These are phyloP conservation scores for Penicillium thymicola DNA, from an alignment of 2,329 filamentous ascomycete genomes.

Conservation along the genomic window DNA sequence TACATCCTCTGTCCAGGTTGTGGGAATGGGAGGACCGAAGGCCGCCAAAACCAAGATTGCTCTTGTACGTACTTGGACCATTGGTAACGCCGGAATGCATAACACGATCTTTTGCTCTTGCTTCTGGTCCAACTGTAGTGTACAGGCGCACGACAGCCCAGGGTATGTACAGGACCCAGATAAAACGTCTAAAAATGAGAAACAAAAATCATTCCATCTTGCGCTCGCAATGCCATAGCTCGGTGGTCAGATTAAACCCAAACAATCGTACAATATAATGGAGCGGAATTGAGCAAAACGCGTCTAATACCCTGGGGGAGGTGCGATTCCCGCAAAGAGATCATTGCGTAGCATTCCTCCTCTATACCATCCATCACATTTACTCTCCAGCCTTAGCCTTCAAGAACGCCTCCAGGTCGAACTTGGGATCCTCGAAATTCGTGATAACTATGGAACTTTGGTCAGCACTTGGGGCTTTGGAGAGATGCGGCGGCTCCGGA, in stretches of 20 bases:
- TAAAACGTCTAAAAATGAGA: slow-evolving; percentile 40
- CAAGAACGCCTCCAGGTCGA: slow-evolving; percentile 87
- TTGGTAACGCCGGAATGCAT: slow-evolving; percentile 28
- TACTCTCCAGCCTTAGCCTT: slow-evolving; percentile 56
- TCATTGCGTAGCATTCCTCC: slow-evolving; percentile 32
- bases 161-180: slow-evolving; percentile 44
- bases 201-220: slow-evolving; percentile 39
- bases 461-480: slow-evolving; percentile 10
- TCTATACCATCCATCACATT: slow-evolving; percentile 22
- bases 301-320: slow-evolving; percentile 34
- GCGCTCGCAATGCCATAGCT: slow-evolving; percentile 42
- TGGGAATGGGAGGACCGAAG: background rate
- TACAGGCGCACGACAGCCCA: slow-evolving; percentile 40
- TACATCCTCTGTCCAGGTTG: background rate
- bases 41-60: background rate
- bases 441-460: slow-evolving; percentile 54
- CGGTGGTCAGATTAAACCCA: slow-evolving; percentile 38
- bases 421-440: slow-evolving; percentile 81
- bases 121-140: slow-evolving; percentile 38
- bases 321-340: slow-evolving; percentile 32
- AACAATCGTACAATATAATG: slow-evolving; percentile 45
- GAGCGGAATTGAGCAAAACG: slow-evolving; percentile 30
- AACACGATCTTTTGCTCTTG: slow-evolving; percentile 38
- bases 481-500: slow-evolving; percentile 9
- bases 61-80: slow-evolving; percentile 7